Base-by-base conservation (phyloP, 2,329 filamentous ascomycete genomes). In the Colletotrichum somersetense region DNA sequence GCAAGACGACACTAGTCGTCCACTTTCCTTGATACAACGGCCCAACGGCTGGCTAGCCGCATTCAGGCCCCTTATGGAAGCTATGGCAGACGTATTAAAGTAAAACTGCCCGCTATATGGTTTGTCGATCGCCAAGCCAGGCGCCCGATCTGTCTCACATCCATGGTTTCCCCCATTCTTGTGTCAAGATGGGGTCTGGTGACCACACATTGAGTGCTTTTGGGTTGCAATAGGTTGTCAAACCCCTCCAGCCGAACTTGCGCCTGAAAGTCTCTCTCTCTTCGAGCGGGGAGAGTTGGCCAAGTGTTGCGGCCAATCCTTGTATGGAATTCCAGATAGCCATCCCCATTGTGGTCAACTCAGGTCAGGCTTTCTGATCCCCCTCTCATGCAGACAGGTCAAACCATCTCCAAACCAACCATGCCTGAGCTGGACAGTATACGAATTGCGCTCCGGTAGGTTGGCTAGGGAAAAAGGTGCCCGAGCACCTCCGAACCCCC, bases 181-280 rank as follows among this genome's bases (percentile, higher is more conserved):
- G 68, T 53, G 40, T 67, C 65, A 67, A 56, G 53, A 68, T 50
- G 23, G 52, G 68, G 68, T 63, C 68, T n/a, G 65, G 61, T 71
- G 68, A 71, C 58, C 65, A 63, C 50, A 57, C 30, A 14, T 26
- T 58, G 57, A 33, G 52, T n/a, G 26, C 18, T 55, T 38, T 38
- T 23, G 50, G 68, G 58, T 68, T 53, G n/a, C 65, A 53, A 44
- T 63, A 63, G 38, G 42, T 42, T 14, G 62, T 38, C 40, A 30
- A 63, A 40, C 46, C 26, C n/a, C 16, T 42, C 38, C 57, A 48
- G 59, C 26, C 56, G 56, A 66, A 67, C 40, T 67, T 53, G 61
- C 64, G 42, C 50, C 33, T 42, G 44, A 58, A 57, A 71, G 40
- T 23, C 33, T 57, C 46, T 46, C 46, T 40, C 14, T 42, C 56